Conservation (phyloP, 495 filamentous ascomycete genomes). For the Lentithecium fluviatile region DNA sequence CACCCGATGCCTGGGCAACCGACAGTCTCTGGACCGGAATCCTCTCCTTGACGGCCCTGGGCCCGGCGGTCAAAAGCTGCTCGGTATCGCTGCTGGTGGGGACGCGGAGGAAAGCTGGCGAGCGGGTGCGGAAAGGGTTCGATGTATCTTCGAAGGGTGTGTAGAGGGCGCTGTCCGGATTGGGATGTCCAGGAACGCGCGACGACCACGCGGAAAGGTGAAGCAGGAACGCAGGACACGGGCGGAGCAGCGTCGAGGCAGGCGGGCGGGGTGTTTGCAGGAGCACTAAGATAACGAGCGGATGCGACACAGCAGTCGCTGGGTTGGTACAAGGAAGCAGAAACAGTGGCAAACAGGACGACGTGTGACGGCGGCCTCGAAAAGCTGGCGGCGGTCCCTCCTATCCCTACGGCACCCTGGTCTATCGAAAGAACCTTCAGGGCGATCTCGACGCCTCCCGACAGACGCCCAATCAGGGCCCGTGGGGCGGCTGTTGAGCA, state of each 20-base stretch:
- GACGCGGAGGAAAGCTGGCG: slow-evolving; percentile 1
- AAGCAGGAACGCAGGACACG: slow-evolving; percentile 3
- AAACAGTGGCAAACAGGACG: slow-evolving; percentile 7
- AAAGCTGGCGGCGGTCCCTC: slow-evolving; percentile 8
- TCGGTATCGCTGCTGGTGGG: slow-evolving; percentile 27
- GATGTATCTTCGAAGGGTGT: not conserved
- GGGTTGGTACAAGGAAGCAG: not conserved
- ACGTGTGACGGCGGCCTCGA: slow-evolving; percentile 2
- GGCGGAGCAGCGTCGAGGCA: not conserved
- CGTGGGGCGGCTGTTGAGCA: not conserved
- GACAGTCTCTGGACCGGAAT: slow-evolving; percentile 10
- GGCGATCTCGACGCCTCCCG: slow-evolving; percentile 14
- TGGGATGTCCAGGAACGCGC: slow-evolving; percentile 25
- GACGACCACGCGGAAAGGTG: slow-evolving; percentile 1
- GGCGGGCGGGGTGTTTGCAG: not conserved
- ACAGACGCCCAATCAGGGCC: slow-evolving; percentile 14
- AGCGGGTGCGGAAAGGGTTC: slow-evolving; percentile 3
- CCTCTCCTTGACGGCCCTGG: slow-evolving; percentile 10
- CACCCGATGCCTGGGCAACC: slow-evolving; percentile 29
- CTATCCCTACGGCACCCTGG: not conserved
- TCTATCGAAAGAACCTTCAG: slow-evolving; percentile 6
- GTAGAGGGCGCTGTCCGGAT: slow-evolving; percentile 8
- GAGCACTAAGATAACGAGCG: slow-evolving; percentile 5
- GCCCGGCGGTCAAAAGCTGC: slow-evolving; percentile 18
- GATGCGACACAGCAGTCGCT: not conserved